A percentile compares a stretch with the other conserved stretches of the same genome.
These are phyloP conservation scores for Penicillium cataractarum DNA, from an alignment of 495 filamentous ascomycete species.

Conservation along the genomic window DNA sequence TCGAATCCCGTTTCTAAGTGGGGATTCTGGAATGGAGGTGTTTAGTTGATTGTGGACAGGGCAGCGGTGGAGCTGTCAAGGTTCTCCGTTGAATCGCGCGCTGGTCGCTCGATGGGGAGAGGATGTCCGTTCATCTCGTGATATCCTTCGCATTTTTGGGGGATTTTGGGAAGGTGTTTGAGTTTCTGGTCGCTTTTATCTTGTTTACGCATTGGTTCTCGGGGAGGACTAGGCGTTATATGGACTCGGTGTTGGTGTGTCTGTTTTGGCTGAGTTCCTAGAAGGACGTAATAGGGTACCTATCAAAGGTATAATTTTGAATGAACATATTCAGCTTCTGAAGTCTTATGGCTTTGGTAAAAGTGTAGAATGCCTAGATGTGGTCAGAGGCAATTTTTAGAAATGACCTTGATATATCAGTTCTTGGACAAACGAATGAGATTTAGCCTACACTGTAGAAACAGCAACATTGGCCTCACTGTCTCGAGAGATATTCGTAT, in stretches of 20 bases:
- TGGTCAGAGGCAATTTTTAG: neutral
- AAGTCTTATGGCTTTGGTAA: neutral
- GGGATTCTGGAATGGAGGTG: constrained; percentile 32
- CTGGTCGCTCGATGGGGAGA: constrained; percentile 16
- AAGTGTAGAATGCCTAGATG: neutral
- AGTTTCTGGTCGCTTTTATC: neutral
- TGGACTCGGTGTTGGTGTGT: constrained; percentile 9
- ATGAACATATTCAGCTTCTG: constrained; percentile 8
- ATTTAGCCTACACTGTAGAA: neutral
- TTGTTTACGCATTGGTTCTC: neutral
- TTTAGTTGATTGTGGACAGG: constrained; percentile 4
- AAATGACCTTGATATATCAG: neutral
- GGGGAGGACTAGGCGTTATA: constrained; percentile 5
- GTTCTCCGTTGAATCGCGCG: constrained; percentile 4
- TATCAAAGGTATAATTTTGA: constrained; percentile 12
- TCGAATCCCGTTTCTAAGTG: constrained; percentile 21
- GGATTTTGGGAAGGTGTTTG: neutral
- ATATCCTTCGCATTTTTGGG: constrained; percentile 6
- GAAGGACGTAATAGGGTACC: constrained; percentile 1
- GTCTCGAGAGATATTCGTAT: too few relatives aligned
- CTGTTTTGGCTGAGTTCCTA: neutral
- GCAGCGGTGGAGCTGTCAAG: neutral
- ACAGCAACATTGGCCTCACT: neutral
- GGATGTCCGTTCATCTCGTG: neutral
- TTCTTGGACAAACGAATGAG: neutral